These are phyloP conservation scores for Blastomyces gilchristii DNA, from an alignment of 2,329 filamentous ascomycete genomes.

Conservation along the genomic window DNA sequence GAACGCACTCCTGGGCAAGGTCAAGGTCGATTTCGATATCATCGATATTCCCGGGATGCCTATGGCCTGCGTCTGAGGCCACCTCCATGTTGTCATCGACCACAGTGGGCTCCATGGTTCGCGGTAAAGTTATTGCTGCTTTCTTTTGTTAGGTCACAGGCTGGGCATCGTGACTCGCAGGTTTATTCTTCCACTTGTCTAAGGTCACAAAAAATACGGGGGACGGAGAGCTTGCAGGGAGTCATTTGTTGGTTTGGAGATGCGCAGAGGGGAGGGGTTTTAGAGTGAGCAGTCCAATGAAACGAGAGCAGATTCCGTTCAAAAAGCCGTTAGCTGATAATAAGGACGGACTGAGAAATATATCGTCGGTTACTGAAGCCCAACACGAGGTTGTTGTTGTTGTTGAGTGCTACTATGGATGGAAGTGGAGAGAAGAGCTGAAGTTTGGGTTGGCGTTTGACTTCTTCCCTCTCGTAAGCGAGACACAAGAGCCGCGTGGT, in stretches of 20 bases:
- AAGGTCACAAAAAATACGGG: neutral
- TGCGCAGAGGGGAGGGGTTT: neutral
- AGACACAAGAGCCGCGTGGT: constrained; percentile 6
- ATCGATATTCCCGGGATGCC: constrained; percentile 31
- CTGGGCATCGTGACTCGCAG: neutral
- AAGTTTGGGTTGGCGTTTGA: neutral
- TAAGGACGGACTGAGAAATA: neutral
- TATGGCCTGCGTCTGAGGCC: constrained; percentile 34
- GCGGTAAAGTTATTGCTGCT: neutral
- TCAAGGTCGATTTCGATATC: constrained; percentile 54
- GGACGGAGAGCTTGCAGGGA: neutral
- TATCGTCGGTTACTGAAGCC: neutral
- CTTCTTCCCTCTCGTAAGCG: constrained; percentile 8
- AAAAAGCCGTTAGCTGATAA: neutral
- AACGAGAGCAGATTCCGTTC: neutral
- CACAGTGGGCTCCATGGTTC: constrained; percentile 28
- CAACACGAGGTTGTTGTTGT: neutral
- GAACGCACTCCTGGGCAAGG: constrained; percentile 26
- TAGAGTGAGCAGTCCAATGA: neutral
- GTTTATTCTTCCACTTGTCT: neutral
- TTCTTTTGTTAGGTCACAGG: neutral
- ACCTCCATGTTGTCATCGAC: constrained; percentile 38
- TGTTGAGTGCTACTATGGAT: neutral
- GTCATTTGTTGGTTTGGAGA: neutral
- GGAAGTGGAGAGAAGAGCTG: no score